phyloP scores from a whole-genome alignment of 129 eudicot genomes.

The Flaveria brownii region DNA sequence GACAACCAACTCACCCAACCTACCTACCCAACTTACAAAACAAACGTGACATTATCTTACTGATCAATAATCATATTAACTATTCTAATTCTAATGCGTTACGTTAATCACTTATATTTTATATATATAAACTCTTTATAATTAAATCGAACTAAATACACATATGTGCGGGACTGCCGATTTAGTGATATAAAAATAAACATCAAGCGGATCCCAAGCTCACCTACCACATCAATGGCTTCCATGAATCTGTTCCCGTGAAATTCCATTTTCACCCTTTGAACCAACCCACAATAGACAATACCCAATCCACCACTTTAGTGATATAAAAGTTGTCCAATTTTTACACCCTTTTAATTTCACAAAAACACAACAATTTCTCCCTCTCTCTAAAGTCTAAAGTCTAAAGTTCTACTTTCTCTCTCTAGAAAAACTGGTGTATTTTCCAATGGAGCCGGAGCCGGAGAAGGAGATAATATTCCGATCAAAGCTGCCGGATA shows the following conservation, averaged over 20 bases:
- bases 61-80: no score
- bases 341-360: no score
- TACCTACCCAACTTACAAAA: neutral
- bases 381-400: neutral
- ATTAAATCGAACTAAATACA: no score
- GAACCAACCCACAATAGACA: conserved; percentile 28
- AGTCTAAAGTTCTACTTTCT: no score
- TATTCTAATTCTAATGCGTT: neutral
- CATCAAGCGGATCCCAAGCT: conserved; percentile 9
- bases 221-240: conserved; percentile 45
- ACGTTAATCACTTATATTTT: neutral
- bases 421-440: no score
- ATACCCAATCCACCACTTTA: conserved; percentile 39
- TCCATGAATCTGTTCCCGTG: neutral
- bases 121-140: no score
- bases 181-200: neutral
- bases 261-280: conserved; percentile 37
- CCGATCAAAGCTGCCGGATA: conserved; percentile 88
- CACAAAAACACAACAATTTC: conserved; percentile 1
- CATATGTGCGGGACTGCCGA: neutral
- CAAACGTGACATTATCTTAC: neutral
- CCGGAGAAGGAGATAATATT: conserved; percentile 58
- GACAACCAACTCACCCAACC: conserved; percentile 3
- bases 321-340: no score
- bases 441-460: conserved; percentile 34